Percentiles rank a stretch among this genome's conserved stretches.
Evolutionary conservation across 1,284 basidiomycete genomes (phyloP).

Genomic region (Apiotrichum porosum): DNA sequence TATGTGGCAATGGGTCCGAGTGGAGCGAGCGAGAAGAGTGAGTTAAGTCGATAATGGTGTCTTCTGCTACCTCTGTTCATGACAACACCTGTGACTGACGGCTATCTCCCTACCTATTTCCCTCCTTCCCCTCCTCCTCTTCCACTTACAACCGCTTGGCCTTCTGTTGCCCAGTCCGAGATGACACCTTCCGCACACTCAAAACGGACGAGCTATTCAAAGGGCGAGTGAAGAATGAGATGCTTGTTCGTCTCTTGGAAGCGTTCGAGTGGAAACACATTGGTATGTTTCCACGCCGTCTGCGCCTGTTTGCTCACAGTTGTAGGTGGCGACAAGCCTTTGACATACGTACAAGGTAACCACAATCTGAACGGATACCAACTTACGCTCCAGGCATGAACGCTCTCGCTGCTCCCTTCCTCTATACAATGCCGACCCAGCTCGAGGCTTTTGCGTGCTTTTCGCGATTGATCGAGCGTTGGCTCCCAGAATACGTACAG

Average conservation of each 20-base stretch:
- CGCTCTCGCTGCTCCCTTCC: conserved; percentile 91
- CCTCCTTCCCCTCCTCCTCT: too few relatives aligned
- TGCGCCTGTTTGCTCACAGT: too few relatives aligned
- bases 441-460: conserved; percentile 96
- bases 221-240: conserved; percentile 88
- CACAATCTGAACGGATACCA: neutral
- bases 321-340: conserved; percentile 60
- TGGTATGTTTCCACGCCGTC: too few relatives aligned
- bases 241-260: conserved; percentile 90
- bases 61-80: too few relatives aligned
- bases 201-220: conserved; percentile 94
- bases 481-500: conserved; percentile 91
- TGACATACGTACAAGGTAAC: conserved; percentile 82
- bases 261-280: conserved; percentile 84
- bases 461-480: conserved; percentile 83
- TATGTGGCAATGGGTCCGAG: conserved; percentile 80
- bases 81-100: too few relatives aligned
- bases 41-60: too few relatives aligned
- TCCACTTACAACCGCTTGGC: too few relatives aligned
- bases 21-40: conserved; percentile 80
- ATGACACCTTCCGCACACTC: conserved; percentile 68
- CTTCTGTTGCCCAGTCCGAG: conserved; percentile 53
- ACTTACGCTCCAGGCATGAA: conserved; percentile 66
- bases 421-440: conserved; percentile 93
- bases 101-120: too few relatives aligned